Evolutionary conservation across 1,284 basidiomycete genomes (phyloP).

Genomic region (Paramarasmius palmivorus): DNA sequence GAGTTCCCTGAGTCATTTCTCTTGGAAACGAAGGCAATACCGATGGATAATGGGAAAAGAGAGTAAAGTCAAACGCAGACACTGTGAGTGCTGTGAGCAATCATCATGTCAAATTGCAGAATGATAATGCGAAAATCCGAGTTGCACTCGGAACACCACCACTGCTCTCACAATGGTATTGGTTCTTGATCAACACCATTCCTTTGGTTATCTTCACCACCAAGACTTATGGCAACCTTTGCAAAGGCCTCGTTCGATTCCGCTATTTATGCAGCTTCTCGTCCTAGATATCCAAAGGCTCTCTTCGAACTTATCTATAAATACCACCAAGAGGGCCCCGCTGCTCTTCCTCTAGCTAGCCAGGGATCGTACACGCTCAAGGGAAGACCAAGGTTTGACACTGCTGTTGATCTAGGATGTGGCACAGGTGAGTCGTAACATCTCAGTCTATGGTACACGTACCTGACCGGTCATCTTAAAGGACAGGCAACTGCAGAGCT

Average conservation of each 20-base stretch:
- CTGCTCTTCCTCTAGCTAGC: slow-evolving; percentile 19
- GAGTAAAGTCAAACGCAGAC: too few species aligned
- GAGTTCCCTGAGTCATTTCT: too few species aligned
- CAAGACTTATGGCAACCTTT: slow-evolving; percentile 61
- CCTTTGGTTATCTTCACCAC: too few species aligned
- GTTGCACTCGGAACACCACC: too few species aligned
- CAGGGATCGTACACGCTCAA: background rate
- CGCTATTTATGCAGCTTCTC: slow-evolving; percentile 59
- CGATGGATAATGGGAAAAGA: too few species aligned
- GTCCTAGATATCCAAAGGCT: slow-evolving; percentile 68
- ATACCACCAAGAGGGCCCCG: slow-evolving; percentile 43
- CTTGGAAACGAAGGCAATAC: too few species aligned
- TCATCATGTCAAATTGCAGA: too few species aligned
- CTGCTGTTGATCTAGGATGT: slow-evolving; percentile 78
- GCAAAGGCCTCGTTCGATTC: slow-evolving; percentile 64
- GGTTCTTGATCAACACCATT: too few species aligned
- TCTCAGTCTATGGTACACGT: background rate
- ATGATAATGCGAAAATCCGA: too few species aligned
- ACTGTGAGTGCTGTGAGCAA: too few species aligned
- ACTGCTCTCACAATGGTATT: too few species aligned
- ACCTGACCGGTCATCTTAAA: slow-evolving; percentile 23
- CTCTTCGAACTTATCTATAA: slow-evolving; percentile 63
- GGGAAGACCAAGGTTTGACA: slow-evolving; percentile 43
- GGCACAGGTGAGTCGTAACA: slow-evolving; percentile 62
- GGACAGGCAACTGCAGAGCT: slow-evolving; percentile 71